Evolutionary conservation across 2,329 filamentous ascomycete species (phyloP).

Genomic region (Zymoseptoria crescenta): DNA sequence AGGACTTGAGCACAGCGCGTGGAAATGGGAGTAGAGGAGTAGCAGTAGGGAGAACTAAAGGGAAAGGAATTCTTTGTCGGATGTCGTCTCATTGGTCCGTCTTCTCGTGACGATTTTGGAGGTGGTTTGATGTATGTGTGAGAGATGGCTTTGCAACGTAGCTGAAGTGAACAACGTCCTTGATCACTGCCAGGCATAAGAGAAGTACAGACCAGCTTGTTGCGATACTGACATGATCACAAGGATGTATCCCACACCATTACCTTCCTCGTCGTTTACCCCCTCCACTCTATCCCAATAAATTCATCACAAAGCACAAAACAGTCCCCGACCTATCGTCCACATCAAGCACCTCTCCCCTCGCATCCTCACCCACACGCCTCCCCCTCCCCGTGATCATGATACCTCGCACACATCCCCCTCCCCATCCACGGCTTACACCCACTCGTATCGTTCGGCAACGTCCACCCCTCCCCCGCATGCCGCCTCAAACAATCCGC

Average conservation of each 20-base stretch:
- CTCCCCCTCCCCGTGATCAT: constrained; percentile 30
- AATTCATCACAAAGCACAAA: too few relatives aligned
- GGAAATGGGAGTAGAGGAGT: neutral
- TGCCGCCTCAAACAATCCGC: constrained; percentile 31
- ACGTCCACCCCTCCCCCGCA: constrained; percentile 18
- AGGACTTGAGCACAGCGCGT: neutral
- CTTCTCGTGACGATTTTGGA: neutral
- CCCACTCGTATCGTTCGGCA: constrained; percentile 27
- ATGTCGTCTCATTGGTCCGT: neutral
- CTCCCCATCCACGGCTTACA: constrained; percentile 34
- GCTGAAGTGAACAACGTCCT: too few relatives aligned
- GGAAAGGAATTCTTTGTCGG: neutral
- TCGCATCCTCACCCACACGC: constrained; percentile 16
- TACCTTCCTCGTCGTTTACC: neutral
- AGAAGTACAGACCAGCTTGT: neutral
- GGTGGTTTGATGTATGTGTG: neutral
- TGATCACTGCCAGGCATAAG: too few relatives aligned
- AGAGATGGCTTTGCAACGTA: too few relatives aligned
- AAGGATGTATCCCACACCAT: neutral
- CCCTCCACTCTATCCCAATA: neutral
- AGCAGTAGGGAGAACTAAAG: neutral
- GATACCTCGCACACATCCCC: constrained; percentile 30
- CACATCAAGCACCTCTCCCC: too few relatives aligned
- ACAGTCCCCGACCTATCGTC: too few relatives aligned
- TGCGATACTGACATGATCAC: neutral